Base-by-base conservation (phyloP, 2,329 filamentous ascomycete species). In the Grosmannia penicillata region DNA sequence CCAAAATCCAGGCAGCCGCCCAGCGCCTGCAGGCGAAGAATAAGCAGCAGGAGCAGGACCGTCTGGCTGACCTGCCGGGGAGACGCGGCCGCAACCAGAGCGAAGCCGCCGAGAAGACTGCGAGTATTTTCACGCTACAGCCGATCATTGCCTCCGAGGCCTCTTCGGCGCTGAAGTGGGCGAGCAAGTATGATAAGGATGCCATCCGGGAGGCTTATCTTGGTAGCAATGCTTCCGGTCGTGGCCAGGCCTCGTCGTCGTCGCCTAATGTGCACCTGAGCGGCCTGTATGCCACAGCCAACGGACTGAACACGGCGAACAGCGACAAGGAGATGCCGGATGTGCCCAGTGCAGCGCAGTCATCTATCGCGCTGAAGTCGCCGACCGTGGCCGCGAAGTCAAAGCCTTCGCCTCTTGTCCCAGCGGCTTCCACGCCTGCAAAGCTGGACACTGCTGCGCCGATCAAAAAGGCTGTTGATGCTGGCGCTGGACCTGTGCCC, bases 151-250 rank as follows among this genome's bases (percentile, higher is more conserved):
- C 87, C 51, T 85, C 70, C 38, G 91, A 94, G 55, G 89, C 87
- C 15, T 91, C 82, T 8, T 82, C 86, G 19, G 91, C 91, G 1
- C 80, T 98, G 78, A 93, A 94, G 57, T 98, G 91, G 91, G 85
- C 89, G 24, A 89, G 70, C 57, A 86, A 86, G 51, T 96, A 95
- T 54, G 91, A 96, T 59, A 93, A 91, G 59, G 78, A 91, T 51
- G 68, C 79, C 8, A 79, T 93, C 45, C 78, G 86, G 38, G 77
- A 84, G 46, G 77, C 83, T n/a, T 96, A 96, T 57, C 67, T 96
- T 37, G 73, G 75, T 33, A 78, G 93, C 53, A 64, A 62, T 34
- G 74, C 68, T 47, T 77, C 81, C 30, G 86, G 87, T 18, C 81
- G 74, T 42, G 83, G 83, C 24, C 38, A 30, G 25, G 38, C 38